Conservation (phyloP, 208 protist genomes). For the Trypanosoma cruzi region DNA sequence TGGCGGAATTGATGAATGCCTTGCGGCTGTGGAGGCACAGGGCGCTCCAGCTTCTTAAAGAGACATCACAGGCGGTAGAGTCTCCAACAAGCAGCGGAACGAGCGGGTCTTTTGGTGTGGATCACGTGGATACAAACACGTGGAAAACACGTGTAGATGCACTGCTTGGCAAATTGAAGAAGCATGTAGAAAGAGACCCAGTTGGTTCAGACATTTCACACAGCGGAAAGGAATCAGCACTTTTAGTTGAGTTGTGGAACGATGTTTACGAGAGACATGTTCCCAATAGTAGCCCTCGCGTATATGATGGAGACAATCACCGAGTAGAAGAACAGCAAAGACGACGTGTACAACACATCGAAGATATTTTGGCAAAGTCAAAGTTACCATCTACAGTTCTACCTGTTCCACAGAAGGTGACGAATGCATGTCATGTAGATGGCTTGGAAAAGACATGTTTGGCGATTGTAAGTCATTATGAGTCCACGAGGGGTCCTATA, state of each 20-base stretch:
- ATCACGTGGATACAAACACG: background rate
- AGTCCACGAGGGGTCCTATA: background rate
- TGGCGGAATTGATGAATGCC: conserved; percentile 23
- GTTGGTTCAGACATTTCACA: background rate
- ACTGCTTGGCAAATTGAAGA: conserved; percentile 18
- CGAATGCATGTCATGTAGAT: background rate
- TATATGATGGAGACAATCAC: background rate
- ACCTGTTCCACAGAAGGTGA: background rate
- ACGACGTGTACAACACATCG: conserved; percentile 12
- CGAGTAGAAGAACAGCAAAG: conserved; percentile 8
- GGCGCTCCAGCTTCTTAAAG: conserved; percentile 51
- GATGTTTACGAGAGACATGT: conserved; percentile 21
- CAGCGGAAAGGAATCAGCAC: background rate
- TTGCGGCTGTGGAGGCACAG: conserved; percentile 58
- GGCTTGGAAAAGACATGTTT: conserved; percentile 3
- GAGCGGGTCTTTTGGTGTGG: background rate
- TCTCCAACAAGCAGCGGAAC: background rate
- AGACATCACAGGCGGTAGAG: conserved; percentile 5
- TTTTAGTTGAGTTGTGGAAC: conserved; percentile 22
- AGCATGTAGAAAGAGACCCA: background rate
- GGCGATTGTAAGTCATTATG: conserved; percentile 10
- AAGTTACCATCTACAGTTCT: background rate
- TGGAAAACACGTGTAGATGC: conserved; percentile 15
- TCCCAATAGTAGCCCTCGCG: background rate
- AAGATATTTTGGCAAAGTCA: conserved; percentile 2